phyloP scores from a whole-genome alignment of 306 rosid species.

The Cucurbita maxima region DNA sequence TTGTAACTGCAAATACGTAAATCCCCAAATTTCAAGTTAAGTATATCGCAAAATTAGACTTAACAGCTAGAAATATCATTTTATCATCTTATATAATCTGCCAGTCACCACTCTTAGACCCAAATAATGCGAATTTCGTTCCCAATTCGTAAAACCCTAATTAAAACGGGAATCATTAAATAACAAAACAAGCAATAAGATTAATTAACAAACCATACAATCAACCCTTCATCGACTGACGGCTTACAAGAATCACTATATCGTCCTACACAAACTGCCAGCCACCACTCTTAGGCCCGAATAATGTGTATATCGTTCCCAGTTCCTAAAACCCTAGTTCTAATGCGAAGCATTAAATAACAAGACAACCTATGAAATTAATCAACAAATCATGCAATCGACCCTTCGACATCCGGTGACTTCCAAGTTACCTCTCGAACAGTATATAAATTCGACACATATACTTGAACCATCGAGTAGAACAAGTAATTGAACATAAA shows the following conservation, averaged over 20 bases:
- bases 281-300: no score
- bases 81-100: neutral
- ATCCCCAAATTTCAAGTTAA: neutral
- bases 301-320: neutral
- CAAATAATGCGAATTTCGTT: neutral
- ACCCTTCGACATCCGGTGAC: neutral
- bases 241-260: no score
- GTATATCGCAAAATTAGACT: neutral
- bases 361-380: neutral
- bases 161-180: no score
- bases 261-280: no score
- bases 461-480: neutral
- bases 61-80: neutral
- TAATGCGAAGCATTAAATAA: neutral
- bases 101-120: neutral
- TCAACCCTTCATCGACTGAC: no score
- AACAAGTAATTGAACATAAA: no score
- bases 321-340: neutral
- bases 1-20: constrained; percentile 5
- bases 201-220: no score
- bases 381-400: neutral
- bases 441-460: neutral
- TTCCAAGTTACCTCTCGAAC: neutral
- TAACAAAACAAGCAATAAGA: no score
- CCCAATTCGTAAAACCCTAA: no score